phyloP scores from a whole-genome alignment of 352 stramenopile species.

The Phytophthora podocarpi region DNA sequence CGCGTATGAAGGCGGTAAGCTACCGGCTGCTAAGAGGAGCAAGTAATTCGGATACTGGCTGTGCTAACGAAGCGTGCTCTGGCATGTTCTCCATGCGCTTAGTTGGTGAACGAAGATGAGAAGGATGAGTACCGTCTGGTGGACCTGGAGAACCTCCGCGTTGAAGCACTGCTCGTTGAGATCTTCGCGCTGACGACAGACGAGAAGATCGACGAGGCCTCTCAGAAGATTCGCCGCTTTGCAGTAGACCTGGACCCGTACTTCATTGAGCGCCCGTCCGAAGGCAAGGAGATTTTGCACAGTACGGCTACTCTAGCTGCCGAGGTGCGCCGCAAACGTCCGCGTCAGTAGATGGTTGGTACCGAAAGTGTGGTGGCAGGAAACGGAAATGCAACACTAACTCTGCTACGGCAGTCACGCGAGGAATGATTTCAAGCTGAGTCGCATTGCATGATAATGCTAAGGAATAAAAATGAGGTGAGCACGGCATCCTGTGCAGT shows the following conservation, averaged over 20 bases:
- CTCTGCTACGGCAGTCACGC: neutral
- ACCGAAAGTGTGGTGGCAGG: neutral
- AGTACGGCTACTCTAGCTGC: slow-evolving; percentile 80
- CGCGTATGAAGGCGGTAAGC: slow-evolving; percentile 84
- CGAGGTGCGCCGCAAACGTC: slow-evolving; percentile 80
- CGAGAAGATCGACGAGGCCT: slow-evolving; percentile 86
- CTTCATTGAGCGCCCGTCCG: slow-evolving; percentile 82
- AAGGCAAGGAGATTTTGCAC: slow-evolving; percentile 86
- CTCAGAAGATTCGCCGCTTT: slow-evolving; percentile 84
- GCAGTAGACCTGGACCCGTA: slow-evolving; percentile 83
- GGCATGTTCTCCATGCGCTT: neutral
- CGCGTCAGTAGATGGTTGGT: slow-evolving; percentile 39
- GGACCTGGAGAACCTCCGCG: slow-evolving; percentile 80
- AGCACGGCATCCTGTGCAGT: neutral
- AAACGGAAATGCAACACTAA: neutral
- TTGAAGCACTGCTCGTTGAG: slow-evolving; percentile 87
- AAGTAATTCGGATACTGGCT: too few relatives aligned
- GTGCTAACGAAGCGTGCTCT: neutral
- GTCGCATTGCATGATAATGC: slow-evolving; percentile 13
- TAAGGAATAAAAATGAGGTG: slow-evolving; percentile 20
- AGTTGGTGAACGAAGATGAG: slow-evolving; percentile 83
- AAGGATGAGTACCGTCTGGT: slow-evolving; percentile 87
- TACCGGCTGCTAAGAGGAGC: neutral
- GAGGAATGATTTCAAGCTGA: slow-evolving; percentile 10
- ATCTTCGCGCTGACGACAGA: slow-evolving; percentile 85